These are phyloP conservation scores for Hibiscus trionum DNA, from an alignment of 345 rosid genomes.

Conservation along the genomic window DNA sequence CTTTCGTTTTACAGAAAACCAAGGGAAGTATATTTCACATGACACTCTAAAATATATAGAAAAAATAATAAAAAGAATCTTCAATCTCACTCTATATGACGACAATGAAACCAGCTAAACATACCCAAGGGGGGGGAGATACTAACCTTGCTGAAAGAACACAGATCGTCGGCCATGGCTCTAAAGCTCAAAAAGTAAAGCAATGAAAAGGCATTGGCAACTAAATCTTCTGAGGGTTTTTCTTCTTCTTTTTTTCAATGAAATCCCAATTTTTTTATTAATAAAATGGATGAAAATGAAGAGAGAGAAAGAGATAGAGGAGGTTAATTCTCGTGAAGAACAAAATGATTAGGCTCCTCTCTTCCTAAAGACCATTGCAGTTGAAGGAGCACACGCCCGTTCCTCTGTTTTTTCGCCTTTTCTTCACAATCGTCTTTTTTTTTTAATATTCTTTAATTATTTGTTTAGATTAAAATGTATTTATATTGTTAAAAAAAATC, in stretches of 20 bases:
- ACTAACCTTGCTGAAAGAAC: constrained; percentile 64
- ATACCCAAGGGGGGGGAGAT: neutral
- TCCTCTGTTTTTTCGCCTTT: neutral
- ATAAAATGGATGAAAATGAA: neutral
- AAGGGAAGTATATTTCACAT: constrained; percentile 28
- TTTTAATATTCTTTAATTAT: too few relatives aligned
- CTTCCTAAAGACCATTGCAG: neutral
- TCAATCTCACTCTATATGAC: constrained; percentile 6
- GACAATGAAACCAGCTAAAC: neutral
- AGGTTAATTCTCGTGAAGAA: constrained; percentile 23
- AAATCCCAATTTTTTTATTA: neutral
- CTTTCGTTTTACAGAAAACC: constrained; percentile 10
- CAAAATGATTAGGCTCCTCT: constrained; percentile 24
- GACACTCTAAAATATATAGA: neutral
- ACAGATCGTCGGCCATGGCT: constrained; percentile 71
- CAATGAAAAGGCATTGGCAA: constrained; percentile 43
- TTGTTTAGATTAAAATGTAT: too few relatives aligned
- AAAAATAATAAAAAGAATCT: neutral
- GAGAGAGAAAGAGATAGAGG: neutral
- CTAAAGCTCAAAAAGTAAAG: constrained; percentile 33
- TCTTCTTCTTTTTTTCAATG: neutral
- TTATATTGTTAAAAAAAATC: neutral
- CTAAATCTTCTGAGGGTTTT: constrained; percentile 11
- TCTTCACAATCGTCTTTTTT: neutral
- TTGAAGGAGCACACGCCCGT: neutral